Base-by-base conservation (phyloP, 495 filamentous ascomycete species). In the Penicillium cataractarum region DNA sequence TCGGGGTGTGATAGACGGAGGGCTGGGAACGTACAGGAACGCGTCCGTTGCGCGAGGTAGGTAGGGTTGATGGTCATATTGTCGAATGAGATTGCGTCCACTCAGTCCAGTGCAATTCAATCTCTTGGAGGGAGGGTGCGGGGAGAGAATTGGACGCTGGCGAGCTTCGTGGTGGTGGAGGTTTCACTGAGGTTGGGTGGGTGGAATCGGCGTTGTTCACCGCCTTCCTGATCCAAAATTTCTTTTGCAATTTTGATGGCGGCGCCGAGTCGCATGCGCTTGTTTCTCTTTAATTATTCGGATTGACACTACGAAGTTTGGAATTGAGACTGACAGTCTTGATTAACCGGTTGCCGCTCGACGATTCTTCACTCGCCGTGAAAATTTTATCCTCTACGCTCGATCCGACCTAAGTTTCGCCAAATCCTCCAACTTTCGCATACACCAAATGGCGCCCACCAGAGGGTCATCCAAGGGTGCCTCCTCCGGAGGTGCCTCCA, bases 31-130 rank as follows among this genome's bases (percentile, higher is more conserved):
- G 74, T 83, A 97, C 95, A 99, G 68, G 90, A 84, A 76, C 92
- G 89, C 73, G 93, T 96, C 75, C 86, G 87, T 78, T 92, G 86
- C 65, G 95, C 94, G 60, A 97, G 91, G 79, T 91, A 89, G 60
- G 95, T 97, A 46, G 95, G 92, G 79, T 95, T 90, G 78, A 98
- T 94, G 42, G 89, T 86, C 86, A 87, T 92, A 27, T 61, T 79
- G 70, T 56, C 35, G 49, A 58, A 7, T 48, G 22, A 24, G 49
- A 51, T 35, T 26, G 63, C 33, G 48, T 66, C 61, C 61, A 57
- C 62, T 67, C 60, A 66, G 49, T 51, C 60, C 64, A 62, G 62
- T 48, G 63, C 64, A 60, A 66, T 60, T 67, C 64, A 66, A 68
- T 65, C 65, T 62, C 67, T 62, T 58, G 50, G 60, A 60, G 56